phyloP scores from a whole-genome alignment of 2,329 filamentous ascomycete genomes.

The Hymenoscyphus linearis region DNA sequence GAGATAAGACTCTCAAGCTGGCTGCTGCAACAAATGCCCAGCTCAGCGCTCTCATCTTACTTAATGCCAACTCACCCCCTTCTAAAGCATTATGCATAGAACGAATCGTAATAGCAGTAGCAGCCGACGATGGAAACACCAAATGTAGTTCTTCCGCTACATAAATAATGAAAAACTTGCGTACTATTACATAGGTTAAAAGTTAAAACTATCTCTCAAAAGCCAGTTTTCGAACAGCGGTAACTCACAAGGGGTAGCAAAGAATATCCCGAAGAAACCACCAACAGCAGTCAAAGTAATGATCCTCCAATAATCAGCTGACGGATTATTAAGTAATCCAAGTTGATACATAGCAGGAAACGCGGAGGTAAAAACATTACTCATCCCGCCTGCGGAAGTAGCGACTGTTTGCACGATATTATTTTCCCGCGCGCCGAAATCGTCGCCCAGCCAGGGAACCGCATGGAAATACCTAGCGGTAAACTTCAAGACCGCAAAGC shows the following conservation, averaged over 20 bases:
- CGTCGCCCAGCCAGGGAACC: constrained; percentile 47
- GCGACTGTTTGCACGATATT: constrained; percentile 56
- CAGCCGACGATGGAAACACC: constrained; percentile 54
- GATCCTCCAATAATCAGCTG: constrained; percentile 51
- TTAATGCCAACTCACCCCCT: constrained; percentile 44
- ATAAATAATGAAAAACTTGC: constrained; percentile 65
- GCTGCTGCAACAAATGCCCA: constrained; percentile 45
- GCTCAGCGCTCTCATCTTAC: neutral
- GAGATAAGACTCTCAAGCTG: constrained; percentile 48
- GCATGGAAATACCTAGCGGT: constrained; percentile 44
- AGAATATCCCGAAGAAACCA: neutral
- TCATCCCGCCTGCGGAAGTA: constrained; percentile 53
- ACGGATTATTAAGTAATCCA: constrained; percentile 44
- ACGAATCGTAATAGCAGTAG: constrained; percentile 56
- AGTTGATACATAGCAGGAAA: constrained; percentile 57
- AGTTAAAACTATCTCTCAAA: neutral
- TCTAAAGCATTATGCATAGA: constrained; percentile 57
- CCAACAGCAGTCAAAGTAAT: constrained; percentile 45
- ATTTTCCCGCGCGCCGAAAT: constrained; percentile 57
- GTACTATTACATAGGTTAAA: constrained; percentile 21
- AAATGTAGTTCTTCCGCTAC: constrained; percentile 55
- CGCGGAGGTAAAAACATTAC: constrained; percentile 53
- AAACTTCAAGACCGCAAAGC: constrained; percentile 52
- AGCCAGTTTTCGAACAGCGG: neutral
- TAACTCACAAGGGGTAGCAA: neutral